A percentile compares a stretch with the other conserved stretches of the same genome.
phyloP scores from a whole-genome alignment of 805 yeast genomes.

The Metschnikowia chrysomelidarum region DNA sequence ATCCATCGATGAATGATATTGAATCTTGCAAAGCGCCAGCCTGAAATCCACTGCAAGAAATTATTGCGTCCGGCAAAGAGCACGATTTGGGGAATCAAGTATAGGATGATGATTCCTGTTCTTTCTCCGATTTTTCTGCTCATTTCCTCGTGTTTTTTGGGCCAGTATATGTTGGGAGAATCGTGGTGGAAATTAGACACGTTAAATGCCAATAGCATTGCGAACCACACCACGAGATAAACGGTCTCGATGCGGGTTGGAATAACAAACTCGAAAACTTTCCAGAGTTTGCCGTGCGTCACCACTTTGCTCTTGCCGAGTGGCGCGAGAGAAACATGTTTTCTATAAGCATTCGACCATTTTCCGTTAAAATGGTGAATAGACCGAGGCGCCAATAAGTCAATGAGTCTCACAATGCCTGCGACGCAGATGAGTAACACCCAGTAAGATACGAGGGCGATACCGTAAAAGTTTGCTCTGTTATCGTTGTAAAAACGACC shows the following conservation, averaged over 20 bases:
- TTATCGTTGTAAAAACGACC: conserved; percentile 39
- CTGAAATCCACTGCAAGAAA: conserved; percentile 59
- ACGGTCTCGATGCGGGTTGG: conserved; percentile 29
- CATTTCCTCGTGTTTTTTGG: conserved; percentile 1
- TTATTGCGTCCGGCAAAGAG: conserved; percentile 73
- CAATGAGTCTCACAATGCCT: conserved; percentile 39
- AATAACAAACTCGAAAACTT: conserved; percentile 23
- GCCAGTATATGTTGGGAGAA: conserved; percentile 7
- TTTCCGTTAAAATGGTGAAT: conserved; percentile 29
- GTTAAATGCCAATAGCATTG: conserved; percentile 9
- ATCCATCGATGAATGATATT: conserved; percentile 64
- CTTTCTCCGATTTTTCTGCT: conserved; percentile 46
- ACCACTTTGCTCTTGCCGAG: conserved; percentile 15
- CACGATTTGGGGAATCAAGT: conserved; percentile 51
- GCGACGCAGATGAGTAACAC: conserved; percentile 41
- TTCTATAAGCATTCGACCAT: conserved; percentile 22
- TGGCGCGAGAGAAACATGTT: conserved; percentile 28
- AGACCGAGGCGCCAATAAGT: conserved; percentile 37
- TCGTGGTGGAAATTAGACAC: conserved; percentile 10
- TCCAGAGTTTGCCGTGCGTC: conserved; percentile 2
- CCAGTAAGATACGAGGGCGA: conserved; percentile 50
- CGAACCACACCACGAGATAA: conserved; percentile 20
- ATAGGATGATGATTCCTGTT: conserved; percentile 47
- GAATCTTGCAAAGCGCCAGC: conserved; percentile 61
- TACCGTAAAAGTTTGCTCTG: conserved; percentile 33